A percentile compares a stretch with the other conserved stretches of the same genome.
Conservation (phyloP, 352 stramenopile genomes). For the Globisporangium solare region DNA sequence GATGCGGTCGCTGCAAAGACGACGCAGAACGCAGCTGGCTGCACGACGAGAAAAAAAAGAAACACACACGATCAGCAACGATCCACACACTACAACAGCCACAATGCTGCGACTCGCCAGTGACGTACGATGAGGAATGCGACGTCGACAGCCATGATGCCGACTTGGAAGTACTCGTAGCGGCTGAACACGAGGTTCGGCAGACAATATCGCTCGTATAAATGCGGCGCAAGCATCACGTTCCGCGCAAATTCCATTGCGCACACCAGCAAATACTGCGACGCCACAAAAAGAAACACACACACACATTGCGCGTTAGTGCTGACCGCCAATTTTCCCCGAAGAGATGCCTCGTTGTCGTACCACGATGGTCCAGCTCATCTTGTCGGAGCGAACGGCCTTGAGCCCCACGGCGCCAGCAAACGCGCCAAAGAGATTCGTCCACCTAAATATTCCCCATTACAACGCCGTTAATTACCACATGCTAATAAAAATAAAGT, state of each 20-base stretch:
- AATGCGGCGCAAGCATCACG: conserved; percentile 54
- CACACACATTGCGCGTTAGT: neutral
- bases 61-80: neutral
- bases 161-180: conserved; percentile 79
- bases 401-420: conserved; percentile 61
- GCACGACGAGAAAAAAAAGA: conserved; percentile 12
- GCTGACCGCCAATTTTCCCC: neutral
- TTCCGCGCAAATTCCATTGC: conserved; percentile 69
- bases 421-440: conserved; percentile 70
- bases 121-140: conserved; percentile 62
- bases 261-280: conserved; percentile 63
- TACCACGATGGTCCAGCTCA: conserved; percentile 77
- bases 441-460: conserved; percentile 32
- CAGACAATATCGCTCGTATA: conserved; percentile 57
- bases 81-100: too few species aligned
- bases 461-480: neutral
- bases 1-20: conserved; percentile 58
- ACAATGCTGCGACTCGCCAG: neutral
- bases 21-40: conserved; percentile 64
- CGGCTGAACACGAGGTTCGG: conserved; percentile 49
- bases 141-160: conserved; percentile 55
- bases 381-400: conserved; percentile 68
- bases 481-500: neutral
- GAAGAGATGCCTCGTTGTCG: conserved; percentile 11
- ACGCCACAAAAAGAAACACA: neutral